phyloP scores from a whole-genome alignment of 768 basidiomycete genomes.

The Lentinula detonsa region DNA sequence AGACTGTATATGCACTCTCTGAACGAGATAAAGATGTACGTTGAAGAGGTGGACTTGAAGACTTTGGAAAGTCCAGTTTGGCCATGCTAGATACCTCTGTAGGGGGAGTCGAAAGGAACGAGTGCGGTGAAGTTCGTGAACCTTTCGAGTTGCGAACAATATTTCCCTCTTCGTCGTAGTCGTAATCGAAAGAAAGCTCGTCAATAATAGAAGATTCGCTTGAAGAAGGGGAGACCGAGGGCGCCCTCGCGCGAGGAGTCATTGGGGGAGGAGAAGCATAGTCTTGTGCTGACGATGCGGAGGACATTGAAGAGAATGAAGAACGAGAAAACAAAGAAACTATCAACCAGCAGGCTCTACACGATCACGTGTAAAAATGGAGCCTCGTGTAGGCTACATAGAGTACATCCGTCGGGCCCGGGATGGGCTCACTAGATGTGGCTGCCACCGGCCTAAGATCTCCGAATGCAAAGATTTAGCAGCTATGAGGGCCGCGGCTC shows the following conservation, averaged over 20 bases:
- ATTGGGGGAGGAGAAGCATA: not conserved
- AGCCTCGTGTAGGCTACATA: not conserved
- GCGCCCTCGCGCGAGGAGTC: conserved; percentile 1
- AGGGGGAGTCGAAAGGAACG: conserved; percentile 27
- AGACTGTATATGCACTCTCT: conserved; percentile 53
- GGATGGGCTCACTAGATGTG: no score
- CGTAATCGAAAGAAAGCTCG: conserved; percentile 65
- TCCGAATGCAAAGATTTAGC: no score
- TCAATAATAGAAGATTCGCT: conserved; percentile 57
- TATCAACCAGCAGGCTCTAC: not conserved
- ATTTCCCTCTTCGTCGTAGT: conserved; percentile 49
- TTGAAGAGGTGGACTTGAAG: conserved; percentile 30
- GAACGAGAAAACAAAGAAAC: not conserved
- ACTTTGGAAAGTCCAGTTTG: conserved; percentile 14
- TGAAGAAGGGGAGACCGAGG: conserved; percentile 33
- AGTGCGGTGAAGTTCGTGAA: conserved; percentile 30
- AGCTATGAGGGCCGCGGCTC: no score
- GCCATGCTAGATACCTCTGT: not conserved
- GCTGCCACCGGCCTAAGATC: no score
- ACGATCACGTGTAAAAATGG: conserved; percentile 6
- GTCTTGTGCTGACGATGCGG: not conserved
- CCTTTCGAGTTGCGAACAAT: conserved; percentile 53
- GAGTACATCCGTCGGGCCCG: no score
- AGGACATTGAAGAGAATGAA: not conserved
- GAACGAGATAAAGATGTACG: conserved; percentile 58